Percentiles rank a stretch among this genome's conserved stretches.
Evolutionary conservation across 129 eudicot genomes (phyloP).

Genomic region (Centaurea solstitialis): DNA sequence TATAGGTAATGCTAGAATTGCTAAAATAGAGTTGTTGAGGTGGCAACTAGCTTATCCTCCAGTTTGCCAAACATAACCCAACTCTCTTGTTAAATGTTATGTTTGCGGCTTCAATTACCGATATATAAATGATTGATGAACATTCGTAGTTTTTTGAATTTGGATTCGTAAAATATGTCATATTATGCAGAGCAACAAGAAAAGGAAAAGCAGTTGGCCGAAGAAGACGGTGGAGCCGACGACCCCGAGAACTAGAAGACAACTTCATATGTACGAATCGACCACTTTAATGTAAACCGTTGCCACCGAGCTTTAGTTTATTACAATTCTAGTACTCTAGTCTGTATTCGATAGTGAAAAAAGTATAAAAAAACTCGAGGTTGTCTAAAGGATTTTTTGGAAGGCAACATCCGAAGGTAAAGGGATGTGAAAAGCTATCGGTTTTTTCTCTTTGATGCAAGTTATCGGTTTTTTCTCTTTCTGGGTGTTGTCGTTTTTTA

Average conservation of each 20-base stretch:
- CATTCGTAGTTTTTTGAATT: neutral
- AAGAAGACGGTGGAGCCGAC: conserved; percentile 24
- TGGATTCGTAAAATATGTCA: neutral
- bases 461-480: neutral
- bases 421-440: neutral
- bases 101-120: neutral
- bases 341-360: neutral
- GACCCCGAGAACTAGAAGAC: conserved; percentile 22
- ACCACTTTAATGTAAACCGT: neutral
- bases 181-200: conserved; percentile 40
- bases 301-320: neutral
- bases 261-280: neutral
- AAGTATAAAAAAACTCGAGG: neutral
- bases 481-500: neutral
- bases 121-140: neutral
- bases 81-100: conserved; percentile 8
- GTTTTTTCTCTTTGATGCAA: neutral
- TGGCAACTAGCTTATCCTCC: neutral
- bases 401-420: neutral
- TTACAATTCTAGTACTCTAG: neutral
- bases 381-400: neutral
- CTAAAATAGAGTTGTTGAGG: too few species aligned
- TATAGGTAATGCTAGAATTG: too few species aligned
- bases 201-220: conserved; percentile 37
- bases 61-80: neutral